A percentile compares a stretch with the other conserved stretches of the same genome.
Conservation (phyloP, 2,329 filamentous ascomycete genomes). For the Cytospora piceae region DNA sequence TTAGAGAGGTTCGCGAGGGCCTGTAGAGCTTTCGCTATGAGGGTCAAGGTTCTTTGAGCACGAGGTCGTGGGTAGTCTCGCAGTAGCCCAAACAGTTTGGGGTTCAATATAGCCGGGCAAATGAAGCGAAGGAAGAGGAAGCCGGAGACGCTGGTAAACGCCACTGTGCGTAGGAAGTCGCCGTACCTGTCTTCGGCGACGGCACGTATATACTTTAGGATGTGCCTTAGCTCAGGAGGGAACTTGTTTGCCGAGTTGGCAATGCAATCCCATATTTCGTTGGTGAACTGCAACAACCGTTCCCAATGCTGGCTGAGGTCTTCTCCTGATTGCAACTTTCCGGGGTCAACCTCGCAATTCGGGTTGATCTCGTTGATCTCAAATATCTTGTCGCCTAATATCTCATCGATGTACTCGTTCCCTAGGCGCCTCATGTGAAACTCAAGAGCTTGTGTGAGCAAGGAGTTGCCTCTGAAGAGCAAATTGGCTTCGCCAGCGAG, state of each 20-base stretch:
- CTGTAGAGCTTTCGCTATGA: constrained; percentile 91
- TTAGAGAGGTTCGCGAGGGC: constrained; percentile 88
- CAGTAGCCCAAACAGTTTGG: constrained; percentile 87
- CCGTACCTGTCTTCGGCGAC: constrained; percentile 95
- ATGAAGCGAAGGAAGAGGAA: constrained; percentile 96
- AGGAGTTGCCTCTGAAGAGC: constrained; percentile 90
- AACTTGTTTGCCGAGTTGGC: constrained; percentile 73
- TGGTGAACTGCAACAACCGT: constrained; percentile 74
- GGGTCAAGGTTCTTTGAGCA: constrained; percentile 84
- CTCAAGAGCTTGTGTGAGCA: constrained; percentile 91
- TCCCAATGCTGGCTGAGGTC: constrained; percentile 85
- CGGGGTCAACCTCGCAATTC: constrained; percentile 94
- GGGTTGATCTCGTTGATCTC: constrained; percentile 91
- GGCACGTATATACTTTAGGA: constrained; percentile 88
- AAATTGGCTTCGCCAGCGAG: constrained; percentile 88
- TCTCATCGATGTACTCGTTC: constrained; percentile 88
- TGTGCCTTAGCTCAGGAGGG: constrained; percentile 78
- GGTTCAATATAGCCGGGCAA: constrained; percentile 93
- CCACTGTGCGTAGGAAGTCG: constrained; percentile 85
- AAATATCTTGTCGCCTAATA: constrained; percentile 79
- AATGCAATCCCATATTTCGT: constrained; percentile 85
- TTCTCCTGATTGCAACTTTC: constrained; percentile 66
- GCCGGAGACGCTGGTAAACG: constrained; percentile 92
- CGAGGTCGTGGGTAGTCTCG: constrained; percentile 79
- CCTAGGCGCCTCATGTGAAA: constrained; percentile 94